Percentiles rank a stretch among this genome's conserved stretches.
phyloP scores from a whole-genome alignment of 345 rosid species.

The Populus tremula region DNA sequence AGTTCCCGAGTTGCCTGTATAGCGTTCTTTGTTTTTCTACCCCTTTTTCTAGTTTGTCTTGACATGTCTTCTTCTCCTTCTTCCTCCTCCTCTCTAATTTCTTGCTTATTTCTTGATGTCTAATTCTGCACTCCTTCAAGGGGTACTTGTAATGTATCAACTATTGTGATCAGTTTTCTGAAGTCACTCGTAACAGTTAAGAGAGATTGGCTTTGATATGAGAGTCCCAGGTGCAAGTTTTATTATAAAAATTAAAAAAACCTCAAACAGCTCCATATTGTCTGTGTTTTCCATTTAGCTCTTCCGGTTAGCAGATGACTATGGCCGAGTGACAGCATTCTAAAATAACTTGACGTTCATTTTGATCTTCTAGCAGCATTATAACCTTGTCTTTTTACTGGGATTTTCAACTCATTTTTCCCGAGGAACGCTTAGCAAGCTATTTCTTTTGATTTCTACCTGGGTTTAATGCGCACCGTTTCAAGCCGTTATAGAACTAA shows the following conservation, averaged over 20 bases:
- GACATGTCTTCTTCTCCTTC: background rate
- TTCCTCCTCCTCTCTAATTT: background rate
- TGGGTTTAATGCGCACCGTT: background rate
- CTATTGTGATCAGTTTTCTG: background rate
- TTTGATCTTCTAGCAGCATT: background rate
- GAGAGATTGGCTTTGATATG: background rate
- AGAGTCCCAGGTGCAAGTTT: background rate
- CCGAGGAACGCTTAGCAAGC: background rate
- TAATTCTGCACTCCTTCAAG: background rate
- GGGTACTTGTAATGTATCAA: background rate
- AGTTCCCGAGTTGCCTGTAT: slow-evolving; percentile 36
- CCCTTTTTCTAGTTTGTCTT: background rate
- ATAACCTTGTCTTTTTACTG: background rate
- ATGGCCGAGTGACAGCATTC: background rate
- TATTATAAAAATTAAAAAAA: no score
- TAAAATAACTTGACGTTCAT: no score
- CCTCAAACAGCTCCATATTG: background rate
- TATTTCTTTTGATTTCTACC: background rate
- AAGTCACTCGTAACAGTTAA: background rate
- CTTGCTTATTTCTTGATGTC: background rate
- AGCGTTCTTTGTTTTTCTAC: background rate
- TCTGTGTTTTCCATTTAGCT: background rate
- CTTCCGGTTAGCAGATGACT: background rate
- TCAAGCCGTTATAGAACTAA: background rate
- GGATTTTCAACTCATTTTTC: background rate